These are phyloP conservation scores for Aspergillus tanneri DNA, from an alignment of 2,329 filamentous ascomycete genomes.

Conservation along the genomic window DNA sequence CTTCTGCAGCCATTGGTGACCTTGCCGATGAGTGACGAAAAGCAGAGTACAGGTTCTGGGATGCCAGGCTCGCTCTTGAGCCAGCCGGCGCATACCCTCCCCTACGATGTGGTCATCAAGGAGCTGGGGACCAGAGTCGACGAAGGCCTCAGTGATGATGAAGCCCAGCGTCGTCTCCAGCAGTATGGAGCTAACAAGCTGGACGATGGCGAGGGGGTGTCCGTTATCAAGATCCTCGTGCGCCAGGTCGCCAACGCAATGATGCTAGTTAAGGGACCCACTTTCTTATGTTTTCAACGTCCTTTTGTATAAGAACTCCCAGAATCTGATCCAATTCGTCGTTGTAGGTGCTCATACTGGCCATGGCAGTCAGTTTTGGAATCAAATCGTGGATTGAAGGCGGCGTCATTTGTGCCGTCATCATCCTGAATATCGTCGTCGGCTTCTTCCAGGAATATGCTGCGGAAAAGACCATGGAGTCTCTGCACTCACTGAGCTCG, in stretches of 20 bases:
- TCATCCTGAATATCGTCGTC: slow-evolving; percentile 56
- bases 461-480: slow-evolving; percentile 59
- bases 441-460: slow-evolving; percentile 59
- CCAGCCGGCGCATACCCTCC: slow-evolving; percentile 61
- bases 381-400: slow-evolving; percentile 57
- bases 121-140: slow-evolving; percentile 56
- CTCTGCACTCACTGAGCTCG: slow-evolving; percentile 53
- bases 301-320: slow-evolving; percentile 11
- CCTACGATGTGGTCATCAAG: slow-evolving; percentile 51
- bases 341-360: slow-evolving; percentile 69
- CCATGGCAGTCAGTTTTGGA: slow-evolving; percentile 62
- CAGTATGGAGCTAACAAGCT: slow-evolving; percentile 62
- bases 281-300: slow-evolving; percentile 9
- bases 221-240: slow-evolving; percentile 67
- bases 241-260: slow-evolving; percentile 66
- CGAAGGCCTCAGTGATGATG: slow-evolving; percentile 55
- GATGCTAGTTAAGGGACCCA: slow-evolving; percentile 55
- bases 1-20: not conserved
- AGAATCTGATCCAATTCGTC: slow-evolving; percentile 33
- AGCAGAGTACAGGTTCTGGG: not conserved
- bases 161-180: slow-evolving; percentile 56
- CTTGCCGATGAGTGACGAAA: slow-evolving; percentile 15
- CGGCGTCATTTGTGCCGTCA: slow-evolving; percentile 57
- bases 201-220: slow-evolving; percentile 65
- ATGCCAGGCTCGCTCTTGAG: slow-evolving; percentile 40